Evolutionary conservation across 164 flowering plant species (phyloP).

Genomic region (Stephania cephalantha): DNA sequence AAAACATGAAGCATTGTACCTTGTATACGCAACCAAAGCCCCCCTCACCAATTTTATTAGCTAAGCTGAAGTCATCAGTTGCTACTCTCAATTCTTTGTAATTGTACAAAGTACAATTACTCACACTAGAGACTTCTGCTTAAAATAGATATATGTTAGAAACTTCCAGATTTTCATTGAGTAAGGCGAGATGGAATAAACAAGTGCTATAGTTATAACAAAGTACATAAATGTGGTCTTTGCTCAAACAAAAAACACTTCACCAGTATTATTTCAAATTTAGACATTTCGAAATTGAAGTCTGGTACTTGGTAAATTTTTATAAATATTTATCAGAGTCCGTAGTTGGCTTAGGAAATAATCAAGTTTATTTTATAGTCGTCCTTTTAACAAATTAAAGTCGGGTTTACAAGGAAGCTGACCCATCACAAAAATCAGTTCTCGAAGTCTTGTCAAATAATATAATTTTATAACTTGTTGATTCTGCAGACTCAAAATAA

Average conservation of each 20-base stretch:
- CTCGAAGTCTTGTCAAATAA: too few relatives aligned
- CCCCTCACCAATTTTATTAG: conserved; percentile 86
- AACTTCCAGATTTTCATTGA: conserved; percentile 3
- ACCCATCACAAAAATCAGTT: background rate
- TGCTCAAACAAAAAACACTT: background rate
- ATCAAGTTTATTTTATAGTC: too few relatives aligned
- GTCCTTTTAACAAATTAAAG: too few relatives aligned
- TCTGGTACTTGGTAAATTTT: too few relatives aligned
- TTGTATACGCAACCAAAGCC: conserved; percentile 87
- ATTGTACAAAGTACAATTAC: conserved; percentile 38
- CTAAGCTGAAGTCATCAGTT: conserved; percentile 59
- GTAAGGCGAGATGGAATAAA: background rate
- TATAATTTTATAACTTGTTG: too few relatives aligned
- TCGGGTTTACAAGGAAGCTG: background rate
- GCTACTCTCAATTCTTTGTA: conserved; percentile 60
- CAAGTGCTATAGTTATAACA: background rate
- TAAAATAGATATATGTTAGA: conserved; percentile 7
- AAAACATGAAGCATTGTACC: conserved; percentile 35
- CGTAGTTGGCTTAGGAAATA: too few relatives aligned
- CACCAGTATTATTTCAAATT: too few relatives aligned
- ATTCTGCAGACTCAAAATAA: too few relatives aligned
- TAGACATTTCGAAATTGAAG: too few relatives aligned
- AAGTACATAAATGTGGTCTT: background rate
- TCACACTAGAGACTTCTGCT: conserved; percentile 50
- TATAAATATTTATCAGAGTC: too few relatives aligned